Evolutionary conservation across 306 rosid species (phyloP).

Genomic region (Aeschynomene evenia): DNA sequence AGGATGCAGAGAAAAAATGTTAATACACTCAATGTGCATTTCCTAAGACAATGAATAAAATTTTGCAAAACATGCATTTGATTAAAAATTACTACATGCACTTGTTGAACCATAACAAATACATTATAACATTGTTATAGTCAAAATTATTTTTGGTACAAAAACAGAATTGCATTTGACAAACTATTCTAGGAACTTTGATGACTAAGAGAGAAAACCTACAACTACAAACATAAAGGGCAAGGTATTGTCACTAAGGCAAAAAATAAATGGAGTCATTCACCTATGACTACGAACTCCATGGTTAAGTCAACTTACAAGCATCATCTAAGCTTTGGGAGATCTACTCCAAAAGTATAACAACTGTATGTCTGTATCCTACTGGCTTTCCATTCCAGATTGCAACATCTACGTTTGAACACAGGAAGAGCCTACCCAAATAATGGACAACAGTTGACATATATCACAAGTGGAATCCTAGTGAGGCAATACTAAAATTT

Average conservation of each 20-base stretch:
- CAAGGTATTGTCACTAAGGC: neutral
- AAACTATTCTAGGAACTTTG: neutral
- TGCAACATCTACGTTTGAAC: slow-evolving; percentile 7
- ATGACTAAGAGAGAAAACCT: neutral
- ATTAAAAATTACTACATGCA: neutral
- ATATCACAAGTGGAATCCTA: slow-evolving; percentile 10
- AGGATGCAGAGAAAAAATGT: neutral
- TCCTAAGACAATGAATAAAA: neutral
- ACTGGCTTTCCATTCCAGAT: neutral
- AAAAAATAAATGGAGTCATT: neutral
- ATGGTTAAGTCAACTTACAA: neutral
- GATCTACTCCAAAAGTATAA: neutral
- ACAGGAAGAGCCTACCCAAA: neutral
- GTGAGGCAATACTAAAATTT: neutral
- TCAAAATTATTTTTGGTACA: neutral
- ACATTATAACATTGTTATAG: neutral
- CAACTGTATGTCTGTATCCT: neutral
- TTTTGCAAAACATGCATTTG: neutral
- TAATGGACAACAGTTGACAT: neutral
- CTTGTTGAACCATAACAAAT: neutral
- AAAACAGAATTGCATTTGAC: neutral
- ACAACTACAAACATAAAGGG: neutral
- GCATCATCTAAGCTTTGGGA: slow-evolving; percentile 8
- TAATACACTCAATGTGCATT: neutral
- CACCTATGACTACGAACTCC: neutral